Evolutionary conservation across 2,329 filamentous ascomycete genomes (phyloP), one percentile per base, ranked within the genome.

Genomic region (Aspergillus sp.): DNA sequence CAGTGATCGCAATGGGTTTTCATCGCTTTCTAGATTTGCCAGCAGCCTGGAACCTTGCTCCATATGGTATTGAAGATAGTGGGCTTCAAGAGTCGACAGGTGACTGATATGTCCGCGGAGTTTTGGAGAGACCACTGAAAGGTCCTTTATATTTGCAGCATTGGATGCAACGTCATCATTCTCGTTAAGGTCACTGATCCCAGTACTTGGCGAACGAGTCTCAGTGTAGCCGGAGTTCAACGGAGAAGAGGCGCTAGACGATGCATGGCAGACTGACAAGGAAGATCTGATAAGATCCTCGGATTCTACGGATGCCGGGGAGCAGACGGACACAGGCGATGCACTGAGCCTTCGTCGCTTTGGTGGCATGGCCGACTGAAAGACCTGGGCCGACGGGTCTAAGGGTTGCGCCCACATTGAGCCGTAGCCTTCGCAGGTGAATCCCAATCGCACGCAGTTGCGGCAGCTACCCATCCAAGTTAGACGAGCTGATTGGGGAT

Each of bases 61-160:
- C 47, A 73, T 66, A 49, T 76, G 72, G 50, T 76, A 76, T 63
- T 76, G 74, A 22, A 77, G 69, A 57, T 75, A 77, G 49, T 74
- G 70, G 22, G 66, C 66, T 61, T 77, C 74, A 39, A 67, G 57
- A 9, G 64, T 53, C 1, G 73, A 71, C 11, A 75, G 57, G 58
- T 73, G 71, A 46, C 61, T 71, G 26, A 69, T 61, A 31, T 62
- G 52, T 29, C 65, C 58, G 11, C 58, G 62, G 3, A 66, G 67
- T 10, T 57, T 63, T 10, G 60, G 61, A 12, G 63, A 46, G 10
- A 63, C 55, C 14, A 68, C 20, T 10, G 55, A 45, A 12, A 65
- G 49, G 29, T 57, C 32, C 29, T 59, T 26, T 22, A 12, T 18
- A n/a, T 20, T 9, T 12, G 22, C 26, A 14, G 3, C n/a, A 29